Evolutionary conservation across 106 monocot species (phyloP), one percentile per base, ranked within the genome.

Genomic region (Narthecium ossifragum): DNA sequence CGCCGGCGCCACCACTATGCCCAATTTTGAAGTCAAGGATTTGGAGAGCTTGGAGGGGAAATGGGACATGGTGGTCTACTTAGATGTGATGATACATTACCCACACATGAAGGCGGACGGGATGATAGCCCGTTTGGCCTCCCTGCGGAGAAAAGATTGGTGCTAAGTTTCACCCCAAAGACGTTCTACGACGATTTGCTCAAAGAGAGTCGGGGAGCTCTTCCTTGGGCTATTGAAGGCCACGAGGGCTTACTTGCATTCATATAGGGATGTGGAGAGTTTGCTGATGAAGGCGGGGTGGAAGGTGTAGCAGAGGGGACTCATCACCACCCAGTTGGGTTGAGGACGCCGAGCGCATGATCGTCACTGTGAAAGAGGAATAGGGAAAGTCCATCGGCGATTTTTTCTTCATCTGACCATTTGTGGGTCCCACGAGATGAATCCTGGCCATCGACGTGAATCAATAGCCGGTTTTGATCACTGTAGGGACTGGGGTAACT

Each of bases 171-270:
- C 43, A 90, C 90, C 10, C 96, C 96, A 0, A 90, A 81, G 68
- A 96, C 96, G 8, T 28, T 84, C 8, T 96, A 78, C 61, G 84
- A 78, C 32, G 61, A 75, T 34, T 6, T 90, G 60, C 48, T 96
- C 74, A n/a, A 96, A 96, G 78, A 60, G 96, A 34, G 29, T 96
- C 7, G 90, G 90, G 34, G 96, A 90, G 81, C 60, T 96, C 31
- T 96, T 90, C 68, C 90, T 90, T 0, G 90, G 90, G 43, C 90
- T 90, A n/a, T 80, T 83, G 9, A 96, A 96, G 90, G 90, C 96
- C 5, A 96, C 96, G 31, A 62, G 96, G 55, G 96, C 96, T 17
- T 96, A 96, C 31, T 68, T 96, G 31, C 96, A 96, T 24, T 48
- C 90, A 9, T 86, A 96, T 80, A 68, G 65, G 49, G 90, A 90